Percentiles rank a stretch among this genome's conserved stretches.
Evolutionary conservation across 83 land plant species (phyloP).

Genomic region (Picea abies): DNA sequence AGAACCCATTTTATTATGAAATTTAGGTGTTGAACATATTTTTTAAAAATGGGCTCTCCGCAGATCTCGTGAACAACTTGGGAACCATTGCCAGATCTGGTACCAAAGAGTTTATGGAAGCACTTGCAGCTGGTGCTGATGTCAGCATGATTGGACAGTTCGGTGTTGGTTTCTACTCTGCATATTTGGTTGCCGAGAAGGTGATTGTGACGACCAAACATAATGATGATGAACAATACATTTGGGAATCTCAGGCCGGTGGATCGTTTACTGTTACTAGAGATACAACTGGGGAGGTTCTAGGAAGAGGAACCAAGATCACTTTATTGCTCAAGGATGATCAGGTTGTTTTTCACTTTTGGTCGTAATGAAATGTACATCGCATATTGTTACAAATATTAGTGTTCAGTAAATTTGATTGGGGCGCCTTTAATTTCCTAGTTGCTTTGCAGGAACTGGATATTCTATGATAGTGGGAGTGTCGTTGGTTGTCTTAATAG

Average conservation of each 20-base stretch:
- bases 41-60: neutral
- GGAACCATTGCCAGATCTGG: constrained; percentile 77
- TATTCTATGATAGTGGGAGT: neutral
- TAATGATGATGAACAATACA: constrained; percentile 68
- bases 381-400: neutral
- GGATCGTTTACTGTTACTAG: constrained; percentile 64
- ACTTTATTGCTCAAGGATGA: constrained; percentile 58
- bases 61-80: constrained; percentile 65
- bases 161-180: constrained; percentile 67
- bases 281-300: constrained; percentile 48
- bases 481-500: neutral
- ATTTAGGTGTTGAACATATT: neutral
- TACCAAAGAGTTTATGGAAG: constrained; percentile 70
- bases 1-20: neutral
- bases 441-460: neutral
- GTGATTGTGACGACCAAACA: constrained; percentile 54
- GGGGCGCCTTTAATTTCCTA: neutral
- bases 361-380: neutral
- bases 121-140: constrained; percentile 67
- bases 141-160: constrained; percentile 73
- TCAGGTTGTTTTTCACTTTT: constrained; percentile 34
- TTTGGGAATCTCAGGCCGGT: constrained; percentile 75
- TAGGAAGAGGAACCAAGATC: constrained; percentile 64
- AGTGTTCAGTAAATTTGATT: neutral
- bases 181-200: constrained; percentile 62